Percentiles rank a stretch among this genome's conserved stretches.
Conservation (phyloP, 179 eudicot species). For the Heliamphora pulchella region DNA sequence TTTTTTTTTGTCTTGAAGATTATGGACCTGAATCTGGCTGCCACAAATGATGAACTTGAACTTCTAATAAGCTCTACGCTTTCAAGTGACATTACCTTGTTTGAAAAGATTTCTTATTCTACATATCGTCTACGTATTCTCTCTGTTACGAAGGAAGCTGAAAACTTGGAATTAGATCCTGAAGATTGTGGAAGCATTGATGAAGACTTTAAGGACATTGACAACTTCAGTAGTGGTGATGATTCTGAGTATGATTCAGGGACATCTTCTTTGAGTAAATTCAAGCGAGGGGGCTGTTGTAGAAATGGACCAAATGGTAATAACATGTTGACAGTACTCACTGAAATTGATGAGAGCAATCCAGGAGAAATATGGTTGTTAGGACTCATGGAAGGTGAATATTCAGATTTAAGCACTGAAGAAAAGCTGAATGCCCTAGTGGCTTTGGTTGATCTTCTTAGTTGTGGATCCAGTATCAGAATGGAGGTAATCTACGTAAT, state of each 20-base stretch:
- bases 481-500: conserved; percentile 50
- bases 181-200: conserved; percentile 77
- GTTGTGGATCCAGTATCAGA: conserved; percentile 65
- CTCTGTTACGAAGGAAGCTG: conserved; percentile 41
- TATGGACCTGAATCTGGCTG: conserved; percentile 50
- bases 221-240: conserved; percentile 28
- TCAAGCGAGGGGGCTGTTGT: conserved; percentile 17
- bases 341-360: conserved; percentile 93
- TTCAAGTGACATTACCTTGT: conserved; percentile 83
- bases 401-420: conserved; percentile 79
- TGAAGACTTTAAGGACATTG: conserved; percentile 42
- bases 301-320: conserved; percentile 16
- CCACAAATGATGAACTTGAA: conserved; percentile 50
- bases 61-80: conserved; percentile 53
- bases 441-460: conserved; percentile 72
- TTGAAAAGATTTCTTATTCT: conserved; percentile 74
- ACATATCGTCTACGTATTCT: conserved; percentile 69
- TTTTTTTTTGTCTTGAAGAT: conserved; percentile 48
- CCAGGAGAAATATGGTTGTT: conserved; percentile 83
- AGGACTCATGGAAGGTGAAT: conserved; percentile 91
- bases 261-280: conserved; percentile 27
- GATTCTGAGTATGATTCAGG: conserved; percentile 53
- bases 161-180: conserved; percentile 44
- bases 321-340: conserved; percentile 24
- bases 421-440: conserved; percentile 70